These are phyloP conservation scores for Danielia oregonensis DNA, from an alignment of 805 yeast genomes.

Conservation along the genomic window DNA sequence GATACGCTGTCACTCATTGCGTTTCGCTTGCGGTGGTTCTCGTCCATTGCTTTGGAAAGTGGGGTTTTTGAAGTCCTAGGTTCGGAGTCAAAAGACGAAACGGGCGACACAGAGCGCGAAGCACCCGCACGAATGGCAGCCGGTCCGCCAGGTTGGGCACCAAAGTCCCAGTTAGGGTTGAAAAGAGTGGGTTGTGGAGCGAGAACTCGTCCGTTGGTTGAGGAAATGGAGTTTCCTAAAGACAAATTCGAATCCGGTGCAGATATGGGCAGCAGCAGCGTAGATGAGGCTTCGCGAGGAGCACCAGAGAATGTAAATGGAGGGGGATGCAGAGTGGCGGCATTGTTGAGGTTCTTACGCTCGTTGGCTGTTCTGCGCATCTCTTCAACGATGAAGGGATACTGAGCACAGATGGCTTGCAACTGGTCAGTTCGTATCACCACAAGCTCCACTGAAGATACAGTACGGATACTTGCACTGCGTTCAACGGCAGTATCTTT, in stretches of 20 bases:
- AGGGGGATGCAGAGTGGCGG: conserved; percentile 1
- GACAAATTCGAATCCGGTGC: neutral
- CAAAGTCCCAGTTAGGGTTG: conserved; percentile 20
- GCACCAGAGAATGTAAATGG: neutral
- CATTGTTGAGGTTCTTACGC: conserved; percentile 29
- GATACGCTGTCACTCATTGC: conserved; percentile 5
- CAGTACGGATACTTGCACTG: conserved; percentile 63
- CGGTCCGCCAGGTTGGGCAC: conserved; percentile 3
- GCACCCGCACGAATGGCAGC: conserved; percentile 3
- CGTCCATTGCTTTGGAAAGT: conserved; percentile 5
- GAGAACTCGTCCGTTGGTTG: neutral
- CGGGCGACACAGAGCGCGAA: conserved; percentile 17
- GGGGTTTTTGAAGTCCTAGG: too few species aligned
- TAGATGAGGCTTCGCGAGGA: neutral
- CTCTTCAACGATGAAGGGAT: conserved; percentile 56
- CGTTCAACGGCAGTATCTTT: conserved; percentile 31
- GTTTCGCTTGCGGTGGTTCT: conserved; percentile 11
- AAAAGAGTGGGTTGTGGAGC: conserved; percentile 13
- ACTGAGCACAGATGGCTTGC: conserved; percentile 50
- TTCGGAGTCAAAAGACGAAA: conserved; percentile 12
- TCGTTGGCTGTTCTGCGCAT: conserved; percentile 59
- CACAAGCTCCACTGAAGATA: conserved; percentile 56
- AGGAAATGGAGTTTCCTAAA: neutral
- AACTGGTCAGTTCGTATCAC: conserved; percentile 55
- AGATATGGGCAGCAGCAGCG: neutral